Percentiles rank a stretch among this genome's conserved stretches.
Evolutionary conservation across 129 eudicot genomes (phyloP).

Genomic region (Gnaphalium uliginosum): DNA sequence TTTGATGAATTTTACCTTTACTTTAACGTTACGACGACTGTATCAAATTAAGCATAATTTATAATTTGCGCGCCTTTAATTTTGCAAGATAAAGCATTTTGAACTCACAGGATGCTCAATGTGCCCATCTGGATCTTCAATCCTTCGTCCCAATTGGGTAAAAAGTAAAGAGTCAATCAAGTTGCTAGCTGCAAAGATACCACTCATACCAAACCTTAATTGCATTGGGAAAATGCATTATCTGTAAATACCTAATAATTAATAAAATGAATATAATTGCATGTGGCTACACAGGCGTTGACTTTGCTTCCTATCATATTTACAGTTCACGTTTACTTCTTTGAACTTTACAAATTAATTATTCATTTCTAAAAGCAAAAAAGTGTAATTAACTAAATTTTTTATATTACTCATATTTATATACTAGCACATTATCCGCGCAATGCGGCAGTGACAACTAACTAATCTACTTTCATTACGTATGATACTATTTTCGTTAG

Average conservation of each 20-base stretch:
- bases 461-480: too few relatives aligned
- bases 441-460: too few relatives aligned
- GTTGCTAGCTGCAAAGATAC: conserved; percentile 7
- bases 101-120: conserved; percentile 34
- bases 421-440: too few relatives aligned
- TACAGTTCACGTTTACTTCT: too few relatives aligned
- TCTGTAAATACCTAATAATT: background rate
- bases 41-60: conserved; percentile 9
- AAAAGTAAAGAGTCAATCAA: conserved; percentile 24
- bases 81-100: conserved; percentile 23
- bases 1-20: conserved; percentile 1
- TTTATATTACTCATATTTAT: too few relatives aligned
- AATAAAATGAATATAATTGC: conserved; percentile 21
- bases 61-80: conserved; percentile 5
- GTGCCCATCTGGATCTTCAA: conserved; percentile 21
- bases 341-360: too few relatives aligned
- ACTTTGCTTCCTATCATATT: too few relatives aligned
- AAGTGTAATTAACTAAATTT: too few relatives aligned
- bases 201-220: conserved; percentile 11
- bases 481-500: too few relatives aligned
- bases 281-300: conserved; percentile 19
- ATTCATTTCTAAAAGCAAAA: too few relatives aligned
- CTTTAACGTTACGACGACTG: conserved; percentile 14
- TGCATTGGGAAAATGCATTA: conserved; percentile 24
- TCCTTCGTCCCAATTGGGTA: conserved; percentile 17